Evolutionary conservation across 176 grass and related monocot species (phyloP), one percentile per base, ranked within the genome.

Genomic region (Elaeis guineensis): DNA sequence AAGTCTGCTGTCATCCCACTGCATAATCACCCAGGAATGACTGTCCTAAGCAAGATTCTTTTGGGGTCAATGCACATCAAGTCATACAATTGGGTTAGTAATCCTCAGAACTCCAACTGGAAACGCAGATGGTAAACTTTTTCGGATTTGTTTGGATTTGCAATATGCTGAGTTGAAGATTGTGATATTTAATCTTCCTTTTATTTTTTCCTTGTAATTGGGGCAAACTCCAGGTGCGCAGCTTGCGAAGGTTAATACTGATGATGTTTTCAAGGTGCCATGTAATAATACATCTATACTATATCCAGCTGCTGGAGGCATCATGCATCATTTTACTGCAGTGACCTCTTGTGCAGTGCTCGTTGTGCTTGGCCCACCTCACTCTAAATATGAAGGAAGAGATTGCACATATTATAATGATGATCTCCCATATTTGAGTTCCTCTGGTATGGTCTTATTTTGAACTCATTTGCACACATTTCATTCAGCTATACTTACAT

Each of bases 11-110:
- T 90, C 19, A 96, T 96, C 63, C 92, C 92, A 7, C 84, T 96
- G 4, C 92, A 90, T 56, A 85, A 90, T 54, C 91, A 96, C 74
- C 91, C 91, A 18, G 91, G 86, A 25, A 96, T 96, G 91, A 96
- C 91, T 1, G 91, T 96, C 6, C 90, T 96, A 20, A 87, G 86
- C 75, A 96, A 96, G 80, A 81, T 96, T 30, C 69, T 96, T 3
- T 90, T 87, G 50, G 91, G 91, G 62, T 96, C 91, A 53, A 90
- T 96, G 87, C 91, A 85, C 55, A 65, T 88, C 49, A 96, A 85
- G 51, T 96, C 86, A 0, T 96, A 96, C 30, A 86, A 96, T 35
- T 96, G 86, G 91, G 80, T 70, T 5, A 52, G 67, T 57, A n/a
- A 20, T 21, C 18, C 53, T 51, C 53, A 59, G 18, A 66, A 29